Evolutionary conservation across 2,329 filamentous ascomycete species (phyloP).

Genomic region (Thielaviopsis musarum): DNA sequence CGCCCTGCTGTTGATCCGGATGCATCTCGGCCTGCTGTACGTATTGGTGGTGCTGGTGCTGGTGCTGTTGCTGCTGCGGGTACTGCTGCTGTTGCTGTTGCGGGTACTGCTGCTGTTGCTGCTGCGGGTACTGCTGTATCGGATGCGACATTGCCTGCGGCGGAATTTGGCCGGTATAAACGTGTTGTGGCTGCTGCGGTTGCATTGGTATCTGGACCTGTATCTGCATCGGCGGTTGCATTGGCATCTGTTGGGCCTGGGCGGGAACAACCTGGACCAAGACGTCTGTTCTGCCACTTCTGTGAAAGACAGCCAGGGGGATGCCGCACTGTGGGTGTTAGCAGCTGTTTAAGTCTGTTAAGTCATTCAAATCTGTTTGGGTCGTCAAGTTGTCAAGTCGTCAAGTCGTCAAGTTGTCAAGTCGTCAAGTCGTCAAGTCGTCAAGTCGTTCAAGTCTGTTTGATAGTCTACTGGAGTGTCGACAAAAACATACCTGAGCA

Average conservation of each 20-base stretch:
- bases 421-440: too few species aligned
- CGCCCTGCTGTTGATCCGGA: neutral
- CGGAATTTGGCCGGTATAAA: neutral
- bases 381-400: too few species aligned
- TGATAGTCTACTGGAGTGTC: too few species aligned
- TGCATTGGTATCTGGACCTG: neutral
- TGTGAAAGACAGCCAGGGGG: constrained; percentile 16
- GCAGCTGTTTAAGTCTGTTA: neutral
- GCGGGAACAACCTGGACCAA: constrained; percentile 12
- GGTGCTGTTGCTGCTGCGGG: neutral
- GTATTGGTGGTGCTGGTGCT: neutral
- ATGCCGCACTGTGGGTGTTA: constrained; percentile 14
- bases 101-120: neutral
- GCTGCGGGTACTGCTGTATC: neutral
- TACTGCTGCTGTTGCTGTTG: neutral
- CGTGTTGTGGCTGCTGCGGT: neutral
- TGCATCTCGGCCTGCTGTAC: neutral
- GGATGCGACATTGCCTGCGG: neutral
- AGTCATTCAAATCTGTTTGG: neutral
- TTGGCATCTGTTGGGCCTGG: neutral
- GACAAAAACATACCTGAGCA: constrained; percentile 11
- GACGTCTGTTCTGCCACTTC: constrained; percentile 16
- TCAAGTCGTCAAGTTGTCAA: too few species aligned
- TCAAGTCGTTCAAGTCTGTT: neutral
- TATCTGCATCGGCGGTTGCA: constrained; percentile 1